Percentiles rank a stretch among this genome's conserved stretches.
Evolutionary conservation across 805 yeast species (phyloP).

Genomic region (Nakazawaea pomicola): DNA sequence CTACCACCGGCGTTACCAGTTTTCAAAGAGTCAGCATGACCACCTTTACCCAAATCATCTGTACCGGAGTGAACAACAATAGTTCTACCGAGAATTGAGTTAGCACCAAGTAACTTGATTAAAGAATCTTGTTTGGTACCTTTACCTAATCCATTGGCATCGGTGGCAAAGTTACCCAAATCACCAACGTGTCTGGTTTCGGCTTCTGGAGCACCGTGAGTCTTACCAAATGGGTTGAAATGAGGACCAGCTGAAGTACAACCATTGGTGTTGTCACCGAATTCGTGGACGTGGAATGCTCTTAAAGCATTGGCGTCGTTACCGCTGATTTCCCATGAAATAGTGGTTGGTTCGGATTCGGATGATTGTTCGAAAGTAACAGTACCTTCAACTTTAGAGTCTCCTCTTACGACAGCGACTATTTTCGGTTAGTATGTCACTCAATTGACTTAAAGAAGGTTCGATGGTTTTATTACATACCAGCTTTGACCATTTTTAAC

Average conservation of each 20-base stretch:
- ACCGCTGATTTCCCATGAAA: conserved; percentile 86
- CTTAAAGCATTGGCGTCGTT: conserved; percentile 82
- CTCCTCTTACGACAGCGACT: conserved; percentile 97
- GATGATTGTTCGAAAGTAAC: conserved; percentile 82
- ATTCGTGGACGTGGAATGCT: conserved; percentile 98
- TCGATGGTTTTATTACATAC: conserved; percentile 34
- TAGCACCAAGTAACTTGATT: conserved; percentile 78
- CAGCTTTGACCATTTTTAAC: conserved; percentile 55
- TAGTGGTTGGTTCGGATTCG: conserved; percentile 78
- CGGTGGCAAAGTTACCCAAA: conserved; percentile 90
- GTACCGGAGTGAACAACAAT: conserved; percentile 90
- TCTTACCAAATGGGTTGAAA: conserved; percentile 85
- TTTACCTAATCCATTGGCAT: conserved; percentile 84
- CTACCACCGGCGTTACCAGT: conserved; percentile 98
- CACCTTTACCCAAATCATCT: conserved; percentile 95
- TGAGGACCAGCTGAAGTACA: conserved; percentile 99
- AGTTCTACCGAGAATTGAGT: conserved; percentile 91
- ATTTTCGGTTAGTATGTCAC: conserved; percentile 2
- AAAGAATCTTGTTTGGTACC: conserved; percentile 77
- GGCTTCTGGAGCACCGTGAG: conserved; percentile 90
- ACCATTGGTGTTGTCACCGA: conserved; percentile 99
- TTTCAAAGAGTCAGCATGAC: conserved; percentile 82
- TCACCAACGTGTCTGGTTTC: conserved; percentile 88
- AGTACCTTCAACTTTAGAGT: conserved; percentile 80
- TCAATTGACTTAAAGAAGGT: conserved; percentile 1